Base-by-base conservation (phyloP, 1,284 basidiomycete genomes). In the Fomitopsis pinicola region DNA sequence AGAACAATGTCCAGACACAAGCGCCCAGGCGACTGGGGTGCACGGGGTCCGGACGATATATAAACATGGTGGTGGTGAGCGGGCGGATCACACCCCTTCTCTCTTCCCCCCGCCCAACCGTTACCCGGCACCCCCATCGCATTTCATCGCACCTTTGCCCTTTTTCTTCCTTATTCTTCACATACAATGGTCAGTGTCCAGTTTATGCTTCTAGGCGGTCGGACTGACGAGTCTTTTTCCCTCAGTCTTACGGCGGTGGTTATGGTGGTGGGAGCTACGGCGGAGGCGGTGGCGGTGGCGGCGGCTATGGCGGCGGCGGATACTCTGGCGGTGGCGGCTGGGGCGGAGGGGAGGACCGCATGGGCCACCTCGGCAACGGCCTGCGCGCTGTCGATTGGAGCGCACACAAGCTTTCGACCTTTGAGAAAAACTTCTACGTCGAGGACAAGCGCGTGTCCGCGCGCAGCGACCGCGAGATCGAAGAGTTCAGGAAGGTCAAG, bases 381-480 rank as follows among this genome's bases (percentile, higher is more conserved):
- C 84, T 99, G 57, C 87, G 87, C 66, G 83, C 82, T 63, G 89
- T 97, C 66, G 93, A 98, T 80, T 99, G 97, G 97, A 70, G 77
- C 56, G 77, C 78, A 52, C 81, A 84, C 61, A 86, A 88, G 64
- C 81, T 98, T 62, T 83, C 89, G 72, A 88, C 85, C 69, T 96
- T 96, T 64, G 94, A 95, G 77, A 96, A 96, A 80, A 98, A 98
- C 83, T 99, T 99, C 73, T 99, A 99, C 77, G 80, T 89, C 62
- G 95, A 99, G 76, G 94, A 99, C 77, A 89, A 91, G 71, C 85
- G 87, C 45, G 94, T 99, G 48, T 76, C 88, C 14, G 78, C 82
- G 45, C 91, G 92, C 65, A 86, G 82, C 61, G 95, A 98, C 15
- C 80, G 86, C 55, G 97, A 99, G 70, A 85, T 98, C 53, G 87